These are phyloP conservation scores for Parascedosporium putredinis DNA, from an alignment of 2,329 filamentous ascomycete species.

Conservation along the genomic window DNA sequence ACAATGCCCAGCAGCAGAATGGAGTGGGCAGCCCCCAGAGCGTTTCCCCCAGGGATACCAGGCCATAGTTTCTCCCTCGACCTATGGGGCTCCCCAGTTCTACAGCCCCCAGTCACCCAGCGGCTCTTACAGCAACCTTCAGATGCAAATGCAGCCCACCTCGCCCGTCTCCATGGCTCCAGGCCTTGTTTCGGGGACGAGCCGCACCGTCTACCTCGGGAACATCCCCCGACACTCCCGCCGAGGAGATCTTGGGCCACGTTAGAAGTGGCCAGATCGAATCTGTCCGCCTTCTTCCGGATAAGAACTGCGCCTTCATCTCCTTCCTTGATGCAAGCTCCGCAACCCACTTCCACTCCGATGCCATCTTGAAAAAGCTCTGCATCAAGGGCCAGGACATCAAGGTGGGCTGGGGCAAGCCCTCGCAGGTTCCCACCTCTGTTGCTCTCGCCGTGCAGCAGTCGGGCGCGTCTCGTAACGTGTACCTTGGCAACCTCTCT, in stretches of 20 bases:
- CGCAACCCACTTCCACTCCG: constrained; percentile 97
- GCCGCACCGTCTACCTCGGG: constrained; percentile 91
- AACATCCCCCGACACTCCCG: constrained; percentile 96
- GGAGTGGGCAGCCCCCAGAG: constrained; percentile 64
- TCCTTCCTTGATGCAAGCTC: constrained; percentile 97
- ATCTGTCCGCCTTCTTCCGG: constrained; percentile 89
- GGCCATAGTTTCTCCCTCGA: constrained; percentile 74
- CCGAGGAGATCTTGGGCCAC: constrained; percentile 92
- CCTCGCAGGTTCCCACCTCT: constrained; percentile 93
- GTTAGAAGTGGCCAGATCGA: constrained; percentile 97
- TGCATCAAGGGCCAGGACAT: constrained; percentile 98
- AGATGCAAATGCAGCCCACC: constrained; percentile 50
- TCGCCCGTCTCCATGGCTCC: constrained; percentile 67
- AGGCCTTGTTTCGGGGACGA: constrained; percentile 80
- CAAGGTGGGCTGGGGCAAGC: constrained; percentile 99
- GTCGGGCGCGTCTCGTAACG: constrained; percentile 90
- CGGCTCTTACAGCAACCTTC: constrained; percentile 54
- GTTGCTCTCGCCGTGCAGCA: constrained; percentile 97
- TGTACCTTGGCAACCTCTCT: constrained; percentile 87
- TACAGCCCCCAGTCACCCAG: constrained; percentile 81
- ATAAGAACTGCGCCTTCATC: constrained; percentile 99
- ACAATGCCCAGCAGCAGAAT: constrained; percentile 45
- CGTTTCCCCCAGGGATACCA: constrained; percentile 80
- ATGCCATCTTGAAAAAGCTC: constrained; percentile 98
- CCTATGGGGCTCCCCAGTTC: constrained; percentile 71